Evolutionary conservation across 352 stramenopile species (phyloP).

Genomic region (Hyaloperonospora arabidopsidis): DNA sequence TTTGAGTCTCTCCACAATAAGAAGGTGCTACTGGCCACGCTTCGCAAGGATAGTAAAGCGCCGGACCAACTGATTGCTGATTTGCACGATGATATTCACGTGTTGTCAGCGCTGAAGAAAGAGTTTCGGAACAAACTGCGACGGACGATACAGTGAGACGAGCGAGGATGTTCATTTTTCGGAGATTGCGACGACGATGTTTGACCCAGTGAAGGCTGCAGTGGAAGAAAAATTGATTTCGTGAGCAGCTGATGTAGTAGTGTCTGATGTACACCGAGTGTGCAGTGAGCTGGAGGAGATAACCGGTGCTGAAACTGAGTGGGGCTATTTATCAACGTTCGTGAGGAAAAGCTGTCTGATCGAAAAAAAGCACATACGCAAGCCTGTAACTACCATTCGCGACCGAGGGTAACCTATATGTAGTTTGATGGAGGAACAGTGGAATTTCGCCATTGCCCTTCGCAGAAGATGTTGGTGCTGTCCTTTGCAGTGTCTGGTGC

Average conservation of each 20-base stretch:
- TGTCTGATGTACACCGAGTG: constrained; percentile 2
- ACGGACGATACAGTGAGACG: constrained; percentile 40
- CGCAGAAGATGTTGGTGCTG: too few relatives aligned
- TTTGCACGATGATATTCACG: constrained; percentile 74
- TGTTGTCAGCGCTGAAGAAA: constrained; percentile 70
- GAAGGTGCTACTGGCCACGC: constrained; percentile 62
- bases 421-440: too few relatives aligned
- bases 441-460: too few relatives aligned
- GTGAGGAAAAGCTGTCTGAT: too few relatives aligned
- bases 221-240: neutral
- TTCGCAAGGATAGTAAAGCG: constrained; percentile 60
- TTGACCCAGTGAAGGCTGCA: neutral
- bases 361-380: too few relatives aligned
- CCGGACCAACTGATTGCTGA: constrained; percentile 68
- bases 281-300: constrained; percentile 6
- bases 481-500: too few relatives aligned
- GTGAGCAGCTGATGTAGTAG: neutral
- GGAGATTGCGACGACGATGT: constrained; percentile 2
- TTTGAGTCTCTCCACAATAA: constrained; percentile 83
- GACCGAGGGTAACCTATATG: too few relatives aligned
- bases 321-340: too few relatives aligned
- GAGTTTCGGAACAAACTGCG: constrained; percentile 74
- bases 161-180: constrained; percentile 1
- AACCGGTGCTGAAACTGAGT: too few relatives aligned
- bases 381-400: too few relatives aligned